These are phyloP conservation scores for Flaveria brownii DNA, from an alignment of 129 eudicot genomes.

Conservation along the genomic window DNA sequence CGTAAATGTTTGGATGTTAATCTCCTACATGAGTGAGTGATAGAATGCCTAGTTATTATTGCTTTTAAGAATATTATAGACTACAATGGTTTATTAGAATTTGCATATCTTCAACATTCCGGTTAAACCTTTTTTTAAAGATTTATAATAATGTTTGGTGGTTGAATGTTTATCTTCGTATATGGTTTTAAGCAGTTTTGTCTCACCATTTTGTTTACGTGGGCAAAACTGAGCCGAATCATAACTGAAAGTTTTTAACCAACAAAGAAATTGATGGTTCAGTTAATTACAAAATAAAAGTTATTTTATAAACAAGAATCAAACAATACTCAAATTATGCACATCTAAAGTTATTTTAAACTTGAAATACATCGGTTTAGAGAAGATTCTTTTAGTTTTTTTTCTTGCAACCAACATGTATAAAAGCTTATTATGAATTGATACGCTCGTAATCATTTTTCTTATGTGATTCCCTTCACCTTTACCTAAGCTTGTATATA, in stretches of 20 bases:
- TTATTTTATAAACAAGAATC: not conserved
- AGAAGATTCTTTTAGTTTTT: not conserved
- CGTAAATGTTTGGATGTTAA: slow-evolving; percentile 18
- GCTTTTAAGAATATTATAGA: not conserved
- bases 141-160: not conserved
- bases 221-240: too few relatives aligned
- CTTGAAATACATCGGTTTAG: not conserved
- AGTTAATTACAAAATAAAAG: too few relatives aligned
- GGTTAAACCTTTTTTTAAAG: not conserved
- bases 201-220: too few relatives aligned
- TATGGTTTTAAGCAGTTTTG: too few relatives aligned
- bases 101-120: not conserved
- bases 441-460: too few relatives aligned
- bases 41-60: not conserved
- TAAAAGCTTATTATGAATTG: too few relatives aligned
- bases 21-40: not conserved
- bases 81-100: not conserved
- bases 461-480: too few relatives aligned
- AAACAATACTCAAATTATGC: too few relatives aligned
- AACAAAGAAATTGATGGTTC: too few relatives aligned
- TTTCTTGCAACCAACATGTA: not conserved
- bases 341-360: not conserved
- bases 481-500: too few relatives aligned
- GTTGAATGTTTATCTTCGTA: not conserved
- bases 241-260: too few relatives aligned